Base-by-base conservation (phyloP, 768 basidiomycete species). In the Pleurotus tuber-regium region DNA sequence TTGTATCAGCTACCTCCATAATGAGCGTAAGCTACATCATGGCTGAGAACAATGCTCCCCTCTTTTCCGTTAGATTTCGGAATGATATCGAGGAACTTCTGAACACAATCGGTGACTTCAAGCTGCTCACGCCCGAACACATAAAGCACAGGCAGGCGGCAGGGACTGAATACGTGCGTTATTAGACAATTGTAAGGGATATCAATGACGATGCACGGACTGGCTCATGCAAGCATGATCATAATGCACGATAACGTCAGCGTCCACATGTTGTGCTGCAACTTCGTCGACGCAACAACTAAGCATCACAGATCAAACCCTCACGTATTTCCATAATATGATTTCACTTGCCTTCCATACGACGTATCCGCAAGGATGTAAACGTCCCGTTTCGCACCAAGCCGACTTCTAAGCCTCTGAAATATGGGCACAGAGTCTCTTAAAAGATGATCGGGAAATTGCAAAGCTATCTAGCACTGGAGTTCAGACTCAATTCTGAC, bases 251-350 rank as follows among this genome's bases (percentile, higher is more conserved):
- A 97, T 77, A 6, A 86, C 82, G 62, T 98, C 91, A 0, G 94
- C 92, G 56, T 94, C 84, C 40, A 94, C 85, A 62, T 99, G 97
- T 60, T 93, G 87, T 3, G 96, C 94, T 4, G 94, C 89, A 4
- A 98, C 88, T 59, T 98, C 92, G 61, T 99, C 97, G 2, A 96
- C 92, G 63, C 97, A 98, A 61, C 97, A 99, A 61, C 95, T 94
- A 61, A 28, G 24, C 38, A 12, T n/a, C 57, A 10, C 23, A 21
- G 19, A 44, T 42, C 43, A 24, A 46, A n/a, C n/a, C 21, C 24
- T 29, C 16, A 14, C 23, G 51, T 43, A 43, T 24, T 8, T 14
- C 40, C 33, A 9, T 49, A 9, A 31, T 19, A 56, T 38, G 23
- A 29, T 21, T 14, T 21, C 12, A 28, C 82, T 39, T 71, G 84